Conservation (phyloP, 352 stramenopile species). For the Globisporangium irregulare region DNA sequence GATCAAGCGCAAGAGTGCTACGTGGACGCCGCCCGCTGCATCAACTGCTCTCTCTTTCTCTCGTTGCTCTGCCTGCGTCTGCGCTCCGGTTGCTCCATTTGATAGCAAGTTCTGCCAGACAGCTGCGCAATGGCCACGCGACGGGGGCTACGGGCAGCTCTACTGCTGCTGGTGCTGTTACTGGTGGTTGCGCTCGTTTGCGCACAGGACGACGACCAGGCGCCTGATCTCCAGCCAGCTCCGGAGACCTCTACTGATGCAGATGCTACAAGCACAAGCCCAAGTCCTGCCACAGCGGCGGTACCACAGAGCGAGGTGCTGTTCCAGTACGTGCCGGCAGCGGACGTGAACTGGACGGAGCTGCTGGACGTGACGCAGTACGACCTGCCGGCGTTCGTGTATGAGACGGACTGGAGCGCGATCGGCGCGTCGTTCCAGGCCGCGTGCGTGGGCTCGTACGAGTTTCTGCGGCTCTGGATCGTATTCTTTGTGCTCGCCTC, state of each 20-base stretch:
- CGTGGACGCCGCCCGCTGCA: neutral
- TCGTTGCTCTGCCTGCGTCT: neutral
- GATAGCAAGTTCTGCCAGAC: neutral
- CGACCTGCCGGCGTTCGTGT: conserved; percentile 39
- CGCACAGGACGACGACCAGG: neutral
- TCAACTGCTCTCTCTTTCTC: neutral
- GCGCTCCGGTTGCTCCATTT: neutral
- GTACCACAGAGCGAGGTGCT: conserved; percentile 8
- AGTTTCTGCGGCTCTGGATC: conserved; percentile 58
- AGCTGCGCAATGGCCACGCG: neutral
- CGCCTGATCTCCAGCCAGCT: neutral
- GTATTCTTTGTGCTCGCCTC: conserved; percentile 46
- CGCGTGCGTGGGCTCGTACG: conserved; percentile 50
- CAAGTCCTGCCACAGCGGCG: neutral
- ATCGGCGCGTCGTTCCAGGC: conserved; percentile 57
- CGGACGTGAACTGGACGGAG: conserved; percentile 10
- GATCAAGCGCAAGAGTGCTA: neutral
- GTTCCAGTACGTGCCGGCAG: conserved; percentile 18
- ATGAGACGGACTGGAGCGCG: conserved; percentile 58
- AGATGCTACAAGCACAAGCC: neutral
- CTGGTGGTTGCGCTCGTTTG: neutral
- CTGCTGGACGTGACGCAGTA: conserved; percentile 27
- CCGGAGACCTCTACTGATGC: neutral
- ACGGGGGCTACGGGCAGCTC: neutral
- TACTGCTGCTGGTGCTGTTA: neutral